Evolutionary conservation across 306 rosid species (phyloP), one percentile per base, ranked within the genome.

Genomic region (Mucuna pruriens): DNA sequence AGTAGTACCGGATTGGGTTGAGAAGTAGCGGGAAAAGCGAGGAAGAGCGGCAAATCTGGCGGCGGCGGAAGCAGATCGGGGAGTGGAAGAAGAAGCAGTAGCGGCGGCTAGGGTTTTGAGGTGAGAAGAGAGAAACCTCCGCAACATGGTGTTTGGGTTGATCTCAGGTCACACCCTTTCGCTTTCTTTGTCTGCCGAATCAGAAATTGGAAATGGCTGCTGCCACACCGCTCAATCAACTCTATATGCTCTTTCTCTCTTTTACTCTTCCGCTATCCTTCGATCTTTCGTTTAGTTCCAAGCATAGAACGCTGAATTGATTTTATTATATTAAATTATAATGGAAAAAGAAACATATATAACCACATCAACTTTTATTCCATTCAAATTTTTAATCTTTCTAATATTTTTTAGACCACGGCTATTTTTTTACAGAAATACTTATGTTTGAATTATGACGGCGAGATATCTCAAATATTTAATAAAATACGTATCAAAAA

Each of bases 91-190:
- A 26, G 85, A 54, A 16, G 84, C 40, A 19, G 77, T 3, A 74
- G 45, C 9, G 3, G 83, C 5, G 15, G 83, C 57, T 76, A 91
- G 89, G 92, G 94, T 74, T 90, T 85, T 86, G 88, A 92, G 90
- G 0, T 86, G 85, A 23, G 97, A 88, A 82, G 91, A 78, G 75
- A 90, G 58, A 7, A 93, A 65, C 78, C 90, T 88, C 81, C 98
- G 93, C 90, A 92, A 92, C 97, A 92, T 90, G 84, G 46, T 76
- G 66, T 16, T 16, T 13, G 15, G 0, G 1, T 48, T 78, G 83
- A 78, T 84, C 87, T 84, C 87, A 79, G 87, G 87, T 84, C 76
- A 36, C 86, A 16, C 87, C 80, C 80, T 46, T 5, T 9, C 9
- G 3, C 31, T 29, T 29, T 29, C 2, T 1, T n/a, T 3, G 40